Conservation (phyloP, 129 eudicot species). For the Pulicaria dysenterica region DNA sequence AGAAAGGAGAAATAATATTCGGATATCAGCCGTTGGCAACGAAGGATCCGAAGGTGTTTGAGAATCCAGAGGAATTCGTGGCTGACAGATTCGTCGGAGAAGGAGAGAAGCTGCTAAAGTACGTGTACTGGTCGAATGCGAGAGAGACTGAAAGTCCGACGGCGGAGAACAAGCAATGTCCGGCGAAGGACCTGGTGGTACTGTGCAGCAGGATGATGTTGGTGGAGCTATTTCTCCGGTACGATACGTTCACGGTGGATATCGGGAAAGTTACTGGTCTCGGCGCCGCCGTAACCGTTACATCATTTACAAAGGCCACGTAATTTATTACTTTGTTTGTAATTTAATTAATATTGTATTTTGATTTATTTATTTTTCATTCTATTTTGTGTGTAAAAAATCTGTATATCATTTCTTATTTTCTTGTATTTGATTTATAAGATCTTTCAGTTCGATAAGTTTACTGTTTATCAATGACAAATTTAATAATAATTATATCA, state of each 20-base stretch:
- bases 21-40: constrained; percentile 72
- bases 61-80: constrained; percentile 46
- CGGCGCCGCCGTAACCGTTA: constrained; percentile 51
- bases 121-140: constrained; percentile 78
- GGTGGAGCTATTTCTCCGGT: constrained; percentile 63
- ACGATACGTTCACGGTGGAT: constrained; percentile 55
- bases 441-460: too few species aligned
- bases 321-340: not conserved
- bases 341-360: not conserved
- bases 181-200: constrained; percentile 61
- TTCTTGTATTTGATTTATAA: too few species aligned
- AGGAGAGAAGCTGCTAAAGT: constrained; percentile 54
- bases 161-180: constrained; percentile 59
- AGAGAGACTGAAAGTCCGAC: constrained; percentile 54
- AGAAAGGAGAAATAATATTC: constrained; percentile 64
- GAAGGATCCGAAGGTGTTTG: constrained; percentile 59
- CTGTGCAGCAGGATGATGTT: constrained; percentile 51
- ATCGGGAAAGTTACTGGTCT: constrained; percentile 14
- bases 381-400: not conserved
- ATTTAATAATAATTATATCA: too few species aligned
- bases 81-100: constrained; percentile 67
- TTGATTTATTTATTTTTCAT: not conserved
- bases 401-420: not conserved
- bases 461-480: too few species aligned
- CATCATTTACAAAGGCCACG: constrained; percentile 43